Base-by-base conservation (phyloP, 148 eudicot genomes). In the Amaranthus hypochondriacus region DNA sequence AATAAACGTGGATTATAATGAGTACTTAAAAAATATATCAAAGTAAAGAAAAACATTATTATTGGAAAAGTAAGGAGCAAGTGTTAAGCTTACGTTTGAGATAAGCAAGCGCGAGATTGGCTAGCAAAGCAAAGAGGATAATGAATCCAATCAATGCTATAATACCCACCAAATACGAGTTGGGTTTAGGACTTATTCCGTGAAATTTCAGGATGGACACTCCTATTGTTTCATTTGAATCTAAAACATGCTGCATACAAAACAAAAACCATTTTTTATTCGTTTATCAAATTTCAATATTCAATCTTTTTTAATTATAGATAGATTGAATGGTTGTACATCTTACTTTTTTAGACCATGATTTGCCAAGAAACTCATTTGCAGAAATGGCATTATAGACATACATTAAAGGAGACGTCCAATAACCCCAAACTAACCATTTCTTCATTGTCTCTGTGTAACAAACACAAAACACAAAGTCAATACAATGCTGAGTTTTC, bases 101-200 rank as follows among this genome's bases (percentile, higher is more conserved):
- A 71, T 77, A 90, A 8, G 88, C 87, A 28, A 90, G 65, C 3
- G 89, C 84, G 44, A 79, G 52, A 47, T 80, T 78, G 62, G 72
- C 81, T 13, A 74, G 60, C 18, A 78, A 18, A 64, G 83, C 84
- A 73, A 82, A 90, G 7, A 90, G 75, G 48, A 90, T 0, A 5
- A 83, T 76, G 59, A 83, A 88, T 14, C 87, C 92, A 47, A 85
- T 21, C 15, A 84, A 82, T 7, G 86, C 88, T 2, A 63, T 75
- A 5, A 88, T 47, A 56, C 87, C 84, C 46, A 88, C 43, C 89
- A 88, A 85, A 73, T 80, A 90, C 92, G 83, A 77, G 47, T 62
- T 42, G 3, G 85, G 76, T 6, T 76, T 50, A 3, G 75, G 18
- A 64, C 63, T 76, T 80, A 77, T n/a, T 44, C 90, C 89, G 42